Evolutionary conservation across 2,329 filamentous ascomycete species (phyloP).

Genomic region (Colletotrichum sp.): DNA sequence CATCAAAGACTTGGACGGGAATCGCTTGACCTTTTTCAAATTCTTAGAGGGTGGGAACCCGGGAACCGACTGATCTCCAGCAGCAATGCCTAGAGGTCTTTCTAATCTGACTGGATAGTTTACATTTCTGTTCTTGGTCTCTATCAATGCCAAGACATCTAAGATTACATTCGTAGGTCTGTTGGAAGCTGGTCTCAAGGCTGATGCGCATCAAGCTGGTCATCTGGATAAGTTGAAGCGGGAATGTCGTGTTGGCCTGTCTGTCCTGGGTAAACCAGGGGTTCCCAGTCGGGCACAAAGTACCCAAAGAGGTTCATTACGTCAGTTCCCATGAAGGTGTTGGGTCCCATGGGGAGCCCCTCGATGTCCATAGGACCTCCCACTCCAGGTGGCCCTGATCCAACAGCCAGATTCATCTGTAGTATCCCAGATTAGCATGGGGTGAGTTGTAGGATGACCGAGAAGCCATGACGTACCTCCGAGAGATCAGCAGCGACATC

Average conservation of each 20-base stretch:
- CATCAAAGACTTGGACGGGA: not conserved
- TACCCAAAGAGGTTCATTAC: slow-evolving; percentile 30
- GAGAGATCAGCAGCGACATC: not conserved
- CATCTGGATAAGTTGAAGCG: not conserved
- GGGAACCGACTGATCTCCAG: not conserved
- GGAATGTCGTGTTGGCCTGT: not conserved
- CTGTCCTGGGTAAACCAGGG: slow-evolving; percentile 16
- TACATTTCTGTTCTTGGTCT: not conserved
- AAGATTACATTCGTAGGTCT: not conserved
- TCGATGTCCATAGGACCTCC: slow-evolving; percentile 19
- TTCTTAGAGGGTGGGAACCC: slow-evolving; percentile 5
- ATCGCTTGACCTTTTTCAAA: slow-evolving; percentile 3
- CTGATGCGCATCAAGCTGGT: not conserved
- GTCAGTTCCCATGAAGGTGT: slow-evolving; percentile 24
- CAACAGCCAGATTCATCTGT: not conserved
- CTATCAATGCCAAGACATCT: not conserved
- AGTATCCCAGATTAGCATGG: not conserved
- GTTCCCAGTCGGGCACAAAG: slow-evolving; percentile 25
- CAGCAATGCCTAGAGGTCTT: not conserved
- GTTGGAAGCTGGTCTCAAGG: not conserved
- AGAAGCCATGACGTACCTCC: not conserved
- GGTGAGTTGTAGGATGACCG: too few species aligned
- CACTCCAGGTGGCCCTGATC: not conserved
- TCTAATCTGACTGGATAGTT: not conserved
- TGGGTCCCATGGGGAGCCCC: not conserved